Conservation (phyloP, 2,329 filamentous ascomycete genomes). For the Xylaria digitata region DNA sequence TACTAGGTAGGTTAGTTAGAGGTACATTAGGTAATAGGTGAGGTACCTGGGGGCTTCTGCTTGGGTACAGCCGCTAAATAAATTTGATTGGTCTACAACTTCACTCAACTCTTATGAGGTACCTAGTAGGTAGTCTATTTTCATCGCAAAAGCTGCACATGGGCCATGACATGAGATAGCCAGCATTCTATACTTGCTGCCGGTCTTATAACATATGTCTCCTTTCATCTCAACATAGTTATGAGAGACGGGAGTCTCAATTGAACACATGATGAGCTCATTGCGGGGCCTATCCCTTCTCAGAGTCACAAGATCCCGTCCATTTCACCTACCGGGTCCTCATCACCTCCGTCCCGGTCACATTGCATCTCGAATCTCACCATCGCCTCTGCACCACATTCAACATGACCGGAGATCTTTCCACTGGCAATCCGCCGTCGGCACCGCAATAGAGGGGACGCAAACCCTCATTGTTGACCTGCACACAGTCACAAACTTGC, state of each 20-base stretch:
- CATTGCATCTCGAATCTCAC: constrained; percentile 4
- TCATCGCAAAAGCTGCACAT: no score
- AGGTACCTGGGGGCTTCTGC: no score
- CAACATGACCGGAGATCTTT: constrained; percentile 43
- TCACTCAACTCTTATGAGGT: no score
- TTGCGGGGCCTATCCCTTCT: constrained; percentile 11
- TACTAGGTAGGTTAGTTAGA: no score
- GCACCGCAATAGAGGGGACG: constrained; percentile 49
- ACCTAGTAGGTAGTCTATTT: no score
- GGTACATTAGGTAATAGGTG: no score
- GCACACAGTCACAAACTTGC: constrained; percentile 57
- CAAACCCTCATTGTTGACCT: constrained; percentile 58
- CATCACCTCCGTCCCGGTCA: not conserved
- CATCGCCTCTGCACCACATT: not conserved
- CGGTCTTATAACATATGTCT: not conserved
- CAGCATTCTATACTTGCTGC: not conserved
- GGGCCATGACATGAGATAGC: not conserved
- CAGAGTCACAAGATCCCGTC: constrained; percentile 5
- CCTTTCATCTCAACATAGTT: not conserved
- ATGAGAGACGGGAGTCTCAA: constrained; percentile 10
- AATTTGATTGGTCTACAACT: no score
- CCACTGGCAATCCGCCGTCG: constrained; percentile 50
- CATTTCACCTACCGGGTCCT: not conserved
- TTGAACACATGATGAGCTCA: constrained; percentile 22
- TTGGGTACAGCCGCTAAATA: no score